Evolutionary conservation across 2,329 filamentous ascomycete genomes (phyloP), one percentile per base, ranked within the genome.

Genomic region (Epichloe hybrida): DNA sequence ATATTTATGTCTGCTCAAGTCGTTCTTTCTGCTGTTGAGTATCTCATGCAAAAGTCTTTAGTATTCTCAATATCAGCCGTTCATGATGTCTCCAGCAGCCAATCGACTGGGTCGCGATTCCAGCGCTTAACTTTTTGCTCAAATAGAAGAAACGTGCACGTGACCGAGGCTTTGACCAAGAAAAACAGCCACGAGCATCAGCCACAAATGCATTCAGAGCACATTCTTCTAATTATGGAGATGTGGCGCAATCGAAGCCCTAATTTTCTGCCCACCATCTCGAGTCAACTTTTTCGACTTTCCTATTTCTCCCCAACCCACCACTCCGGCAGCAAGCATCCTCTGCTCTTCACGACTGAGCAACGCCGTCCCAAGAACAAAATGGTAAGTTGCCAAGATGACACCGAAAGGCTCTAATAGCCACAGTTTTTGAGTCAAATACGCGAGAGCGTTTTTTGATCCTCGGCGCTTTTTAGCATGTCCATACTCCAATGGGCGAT

Each of bases 381-480:
- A 59, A 71, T 71, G 68, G 68, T 70, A 63, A 70, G 68, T 69
- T 60, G 39, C 52, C 51, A 60, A 57, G 9, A 38, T 23, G 53
- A 57, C 56, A 56, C 58, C 55, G 56, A 58, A 62, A 56, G 58
- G 63, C 64, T 67, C 64, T 67, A 58, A 68, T 62, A 62, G 66
- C 66, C 64, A 66, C 61, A 66, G 63, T 61, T 58, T 63, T 59
- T 60, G 61, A 64, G 58, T 65, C 62, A 62, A 62, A 58, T 63
- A 62, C 57, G 62, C 58, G 54, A 57, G 51, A 52, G 61, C 58
- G 58, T 59, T 63, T 65, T 65, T 55, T 65, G 65, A 65, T 57
- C 61, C 59, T 49, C 62, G 55, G 60, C 52, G 55, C 17, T 40
- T 43, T 35, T 38, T 35, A 9, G 37, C 21, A 51, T 49, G 23